Base-by-base conservation (phyloP, 192 early-diverging fungal species). In the Pilaira anomala region DNA sequence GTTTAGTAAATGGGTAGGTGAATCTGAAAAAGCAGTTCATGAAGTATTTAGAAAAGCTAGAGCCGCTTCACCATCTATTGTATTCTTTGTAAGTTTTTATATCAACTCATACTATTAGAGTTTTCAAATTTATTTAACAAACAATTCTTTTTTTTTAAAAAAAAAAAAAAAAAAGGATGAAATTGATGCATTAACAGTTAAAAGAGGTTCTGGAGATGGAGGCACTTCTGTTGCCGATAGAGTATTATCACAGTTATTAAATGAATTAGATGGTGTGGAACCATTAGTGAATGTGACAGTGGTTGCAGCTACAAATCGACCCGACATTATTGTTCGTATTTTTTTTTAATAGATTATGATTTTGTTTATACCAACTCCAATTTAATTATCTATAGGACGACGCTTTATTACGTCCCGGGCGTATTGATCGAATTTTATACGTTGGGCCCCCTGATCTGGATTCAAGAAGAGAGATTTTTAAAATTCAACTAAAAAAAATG, bases 1-100 rank as follows among this genome's bases (percentile, higher is more conserved):
- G 12, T 96, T 98, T 68, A 97, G 93, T 80, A 99, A 98, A 72
- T 99, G 95, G 95, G 97, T 99, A 7, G 97, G 97, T 25, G 97
- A 99, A 66, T 95, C 93, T 2, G 97, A 99, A 75, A 96, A 95
- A 77, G 94, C 95, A 3, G 90, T 99, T 3, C 85, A 87, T 4
- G 89, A 94, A 60, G 85, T 98, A n/a, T 99, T 99, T 63, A 80
- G 87, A 36, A 96, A 95, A 75, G 97, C 97, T 9, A 75, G 97
- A 7, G 91, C 91, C 1, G 96, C 96, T 2, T 88, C 92, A 0
- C 97, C 97, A 7, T 91, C 93, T 3, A 98, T 99, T 49, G 84
- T 99, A 7, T 99, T 99, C 71, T 99, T 99, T 78, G 97, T 93
- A 81, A 76, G 88, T 75, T 41, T 28, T 18, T 2, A 26, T n/a